phyloP scores from a whole-genome alignment of 306 rosid genomes.

The Inga oerstediana region DNA sequence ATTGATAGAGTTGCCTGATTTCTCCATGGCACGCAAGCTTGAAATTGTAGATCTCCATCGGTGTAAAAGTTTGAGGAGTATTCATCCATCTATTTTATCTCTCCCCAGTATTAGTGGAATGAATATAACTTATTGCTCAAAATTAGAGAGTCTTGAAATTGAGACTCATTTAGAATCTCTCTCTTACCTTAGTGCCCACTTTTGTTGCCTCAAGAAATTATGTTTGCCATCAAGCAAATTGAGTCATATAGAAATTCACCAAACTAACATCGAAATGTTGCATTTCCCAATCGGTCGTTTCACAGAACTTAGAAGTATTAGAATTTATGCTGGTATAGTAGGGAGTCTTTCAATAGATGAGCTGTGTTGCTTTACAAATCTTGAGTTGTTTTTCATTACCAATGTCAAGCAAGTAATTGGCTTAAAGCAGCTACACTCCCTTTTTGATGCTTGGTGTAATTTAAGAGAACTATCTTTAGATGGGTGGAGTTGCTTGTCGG shows the following conservation, averaged over 20 bases:
- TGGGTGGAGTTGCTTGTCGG: background rate
- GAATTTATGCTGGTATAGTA: fast-evolving
- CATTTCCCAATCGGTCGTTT: background rate
- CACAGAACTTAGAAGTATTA: too few species aligned
- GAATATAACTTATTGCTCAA: fast-evolving
- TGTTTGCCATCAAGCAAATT: background rate
- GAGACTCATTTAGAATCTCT: background rate
- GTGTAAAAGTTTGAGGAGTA: background rate
- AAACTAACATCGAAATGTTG: too few species aligned
- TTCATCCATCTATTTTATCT: background rate
- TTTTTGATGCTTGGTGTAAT: background rate
- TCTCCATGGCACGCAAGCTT: background rate
- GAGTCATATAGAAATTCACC: too few species aligned
- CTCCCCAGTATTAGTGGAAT: too few species aligned
- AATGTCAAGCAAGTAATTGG: background rate
- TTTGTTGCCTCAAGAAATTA: too few species aligned
- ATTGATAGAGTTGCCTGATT: background rate
- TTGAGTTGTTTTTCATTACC: too few species aligned
- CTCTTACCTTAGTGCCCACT: fast-evolving
- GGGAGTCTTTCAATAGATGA: background rate
- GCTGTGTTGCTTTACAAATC: background rate
- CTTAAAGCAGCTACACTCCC: background rate
- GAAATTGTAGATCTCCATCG: fast-evolving
- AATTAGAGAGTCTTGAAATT: background rate
- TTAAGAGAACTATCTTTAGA: background rate